phyloP scores from a whole-genome alignment of 441 rosid species.

The Jatropha multifida region DNA sequence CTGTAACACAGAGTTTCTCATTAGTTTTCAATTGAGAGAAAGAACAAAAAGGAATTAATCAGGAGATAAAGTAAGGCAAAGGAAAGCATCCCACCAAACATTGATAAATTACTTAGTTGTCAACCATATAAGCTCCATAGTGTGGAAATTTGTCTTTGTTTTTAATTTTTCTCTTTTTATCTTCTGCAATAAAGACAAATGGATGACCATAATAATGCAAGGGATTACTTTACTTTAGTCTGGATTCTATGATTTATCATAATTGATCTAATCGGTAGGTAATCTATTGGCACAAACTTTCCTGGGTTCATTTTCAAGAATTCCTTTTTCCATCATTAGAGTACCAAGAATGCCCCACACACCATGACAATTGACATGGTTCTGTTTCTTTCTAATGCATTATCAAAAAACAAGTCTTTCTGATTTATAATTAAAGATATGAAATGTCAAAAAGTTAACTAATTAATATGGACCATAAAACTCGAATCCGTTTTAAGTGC shows the following conservation, averaged over 20 bases:
- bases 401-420: background rate
- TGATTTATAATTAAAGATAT: constrained; percentile 1
- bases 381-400: background rate
- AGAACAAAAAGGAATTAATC: background rate
- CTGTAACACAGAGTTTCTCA: constrained; percentile 28
- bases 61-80: background rate
- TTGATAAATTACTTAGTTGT: constrained; percentile 27
- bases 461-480: constrained; percentile 15
- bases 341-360: constrained; percentile 5
- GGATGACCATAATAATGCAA: constrained; percentile 1
- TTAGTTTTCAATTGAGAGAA: background rate
- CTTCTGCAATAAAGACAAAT: constrained; percentile 28
- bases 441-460: background rate
- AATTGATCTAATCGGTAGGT: constrained; percentile 14
- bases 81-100: constrained; percentile 19
- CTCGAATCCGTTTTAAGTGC: constrained; percentile 10
- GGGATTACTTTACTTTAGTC: constrained; percentile 14
- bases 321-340: background rate
- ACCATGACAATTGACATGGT: background rate
- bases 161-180: background rate
- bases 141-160: background rate
- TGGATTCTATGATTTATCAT: constrained; percentile 7
- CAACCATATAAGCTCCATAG: constrained; percentile 22
- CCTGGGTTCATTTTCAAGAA: background rate
- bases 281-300: constrained; percentile 8